These are phyloP conservation scores for Tuber borchii DNA, from an alignment of 495 filamentous ascomycete genomes.

Conservation along the genomic window DNA sequence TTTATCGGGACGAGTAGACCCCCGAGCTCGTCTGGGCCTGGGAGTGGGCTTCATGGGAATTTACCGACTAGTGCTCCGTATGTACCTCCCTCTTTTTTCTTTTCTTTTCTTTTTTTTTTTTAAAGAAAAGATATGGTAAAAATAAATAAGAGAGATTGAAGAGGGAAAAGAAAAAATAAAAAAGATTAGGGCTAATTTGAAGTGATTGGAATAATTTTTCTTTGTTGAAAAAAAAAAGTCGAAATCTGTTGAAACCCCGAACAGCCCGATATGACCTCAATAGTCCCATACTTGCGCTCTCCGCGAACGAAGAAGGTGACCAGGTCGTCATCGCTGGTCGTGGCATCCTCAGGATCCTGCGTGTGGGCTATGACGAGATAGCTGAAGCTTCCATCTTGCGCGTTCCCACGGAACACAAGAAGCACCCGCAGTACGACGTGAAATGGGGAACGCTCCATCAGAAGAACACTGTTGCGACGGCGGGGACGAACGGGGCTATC, in stretches of 20 bases:
- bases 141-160: not conserved
- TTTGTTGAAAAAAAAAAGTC: not conserved
- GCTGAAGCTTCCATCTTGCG: conserved; percentile 32
- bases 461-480: conserved; percentile 61
- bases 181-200: not conserved
- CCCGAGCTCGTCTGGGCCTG: conserved; percentile 35
- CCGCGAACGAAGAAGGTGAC: conserved; percentile 33
- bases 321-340: conserved; percentile 35
- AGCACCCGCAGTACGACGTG: conserved; percentile 53
- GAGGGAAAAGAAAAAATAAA: not conserved
- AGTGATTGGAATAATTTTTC: not conserved
- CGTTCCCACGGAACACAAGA: conserved; percentile 33
- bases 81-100: conserved; percentile 1
- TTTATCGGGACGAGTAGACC: conserved; percentile 39
- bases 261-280: conserved; percentile 30
- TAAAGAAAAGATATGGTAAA: not conserved
- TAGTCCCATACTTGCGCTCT: conserved; percentile 34
- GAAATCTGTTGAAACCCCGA: conserved; percentile 30
- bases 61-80: conserved; percentile 28
- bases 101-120: not conserved
- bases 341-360: conserved; percentile 34
- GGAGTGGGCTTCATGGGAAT: conserved; percentile 7
- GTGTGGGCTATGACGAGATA: conserved; percentile 26
- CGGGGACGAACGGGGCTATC: conserved; percentile 65
- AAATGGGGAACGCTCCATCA: conserved; percentile 55